Conservation (phyloP, 495 filamentous ascomycete genomes). For the Penicillium roqueforti region DNA sequence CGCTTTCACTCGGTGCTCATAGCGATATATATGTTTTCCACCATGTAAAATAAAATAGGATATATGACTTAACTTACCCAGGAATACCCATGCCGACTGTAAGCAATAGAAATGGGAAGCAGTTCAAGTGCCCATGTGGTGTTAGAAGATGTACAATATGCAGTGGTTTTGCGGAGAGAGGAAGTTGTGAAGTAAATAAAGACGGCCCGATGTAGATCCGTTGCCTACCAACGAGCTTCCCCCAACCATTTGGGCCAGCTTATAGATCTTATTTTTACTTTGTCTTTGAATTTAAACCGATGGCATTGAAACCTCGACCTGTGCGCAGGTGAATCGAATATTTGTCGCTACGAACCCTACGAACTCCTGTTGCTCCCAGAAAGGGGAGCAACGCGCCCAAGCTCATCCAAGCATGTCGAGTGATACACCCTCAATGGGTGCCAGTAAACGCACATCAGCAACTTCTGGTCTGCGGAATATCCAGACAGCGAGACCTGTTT, state of each 20-base stretch:
- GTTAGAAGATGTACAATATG: background rate
- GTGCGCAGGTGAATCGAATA: constrained; percentile 10
- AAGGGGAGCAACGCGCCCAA: constrained; percentile 12
- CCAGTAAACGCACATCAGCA: constrained; percentile 16
- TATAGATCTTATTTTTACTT: background rate
- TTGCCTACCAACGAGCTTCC: constrained; percentile 14
- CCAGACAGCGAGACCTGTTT: constrained; percentile 28
- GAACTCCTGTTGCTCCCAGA: constrained; percentile 14
- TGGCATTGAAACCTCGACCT: constrained; percentile 6
- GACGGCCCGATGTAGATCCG: constrained; percentile 47
- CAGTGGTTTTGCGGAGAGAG: constrained; percentile 4
- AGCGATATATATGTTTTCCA: constrained; percentile 19
- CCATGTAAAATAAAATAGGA: background rate
- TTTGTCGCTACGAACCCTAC: constrained; percentile 1
- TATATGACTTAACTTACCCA: constrained; percentile 39
- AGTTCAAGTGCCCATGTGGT: constrained; percentile 12
- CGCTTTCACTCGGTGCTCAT: background rate
- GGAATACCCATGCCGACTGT: constrained; percentile 39
- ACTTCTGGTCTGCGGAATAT: constrained; percentile 31
- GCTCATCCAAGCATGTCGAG: constrained; percentile 13
- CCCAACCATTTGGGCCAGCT: background rate
- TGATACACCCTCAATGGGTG: constrained; percentile 6
- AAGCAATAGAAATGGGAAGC: constrained; percentile 1
- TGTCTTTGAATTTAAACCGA: background rate
- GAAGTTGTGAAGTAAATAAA: constrained; percentile 30